phyloP scores from a whole-genome alignment of 495 filamentous ascomycete species.

The Hyaloscypha finlandica region DNA sequence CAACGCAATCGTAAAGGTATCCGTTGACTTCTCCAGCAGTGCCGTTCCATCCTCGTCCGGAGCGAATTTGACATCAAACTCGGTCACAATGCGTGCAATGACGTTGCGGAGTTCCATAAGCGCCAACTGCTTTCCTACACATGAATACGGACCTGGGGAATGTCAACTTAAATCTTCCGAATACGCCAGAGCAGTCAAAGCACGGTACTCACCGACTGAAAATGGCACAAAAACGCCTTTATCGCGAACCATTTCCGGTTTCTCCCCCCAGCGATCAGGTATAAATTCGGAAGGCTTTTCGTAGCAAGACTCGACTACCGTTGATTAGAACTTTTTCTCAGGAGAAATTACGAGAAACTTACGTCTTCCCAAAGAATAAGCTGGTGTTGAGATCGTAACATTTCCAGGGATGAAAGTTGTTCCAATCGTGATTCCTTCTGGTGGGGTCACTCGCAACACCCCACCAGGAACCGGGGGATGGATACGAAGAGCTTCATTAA shows the following conservation, averaged over 20 bases:
- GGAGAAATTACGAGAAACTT: not conserved
- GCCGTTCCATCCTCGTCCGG: constrained; percentile 16
- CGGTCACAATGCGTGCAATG: constrained; percentile 12
- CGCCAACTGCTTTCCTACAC: constrained; percentile 55
- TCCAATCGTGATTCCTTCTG: constrained; percentile 49
- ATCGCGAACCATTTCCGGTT: constrained; percentile 46
- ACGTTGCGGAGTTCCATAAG: constrained; percentile 47
- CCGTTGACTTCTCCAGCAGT: not conserved
- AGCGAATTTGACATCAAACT: constrained; percentile 20
- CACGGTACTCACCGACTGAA: constrained; percentile 35
- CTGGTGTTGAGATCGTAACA: constrained; percentile 36
- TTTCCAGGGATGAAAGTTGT: constrained; percentile 51
- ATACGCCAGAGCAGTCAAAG: not conserved
- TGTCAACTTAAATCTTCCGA: not conserved
- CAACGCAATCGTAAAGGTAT: not conserved
- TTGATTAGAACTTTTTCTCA: too few species aligned
- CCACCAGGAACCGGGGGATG: constrained; percentile 43
- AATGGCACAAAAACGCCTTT: constrained; percentile 55
- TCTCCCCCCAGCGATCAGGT: constrained; percentile 56
- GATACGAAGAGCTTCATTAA: constrained; percentile 56
- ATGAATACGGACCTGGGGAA: constrained; percentile 36
- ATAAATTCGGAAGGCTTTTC: constrained; percentile 43
- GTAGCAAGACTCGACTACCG: not conserved
- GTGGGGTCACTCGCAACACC: constrained; percentile 41
- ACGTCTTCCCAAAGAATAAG: constrained; percentile 11